Evolutionary conservation across 2,329 filamentous ascomycete species (phyloP).

Genomic region (Laburnicola sp.): DNA sequence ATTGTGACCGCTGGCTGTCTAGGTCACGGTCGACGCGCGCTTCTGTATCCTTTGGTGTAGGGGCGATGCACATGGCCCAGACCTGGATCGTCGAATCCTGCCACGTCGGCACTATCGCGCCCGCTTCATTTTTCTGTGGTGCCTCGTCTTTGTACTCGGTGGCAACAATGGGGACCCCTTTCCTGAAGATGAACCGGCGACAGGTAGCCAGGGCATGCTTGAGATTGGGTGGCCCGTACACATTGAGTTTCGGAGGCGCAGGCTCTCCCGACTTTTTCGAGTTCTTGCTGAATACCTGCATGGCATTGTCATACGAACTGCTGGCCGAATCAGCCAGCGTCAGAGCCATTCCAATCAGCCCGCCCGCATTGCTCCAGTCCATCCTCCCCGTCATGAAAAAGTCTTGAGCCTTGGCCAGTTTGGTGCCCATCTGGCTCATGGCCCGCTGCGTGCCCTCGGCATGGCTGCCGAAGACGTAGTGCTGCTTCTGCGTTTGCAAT

Average conservation of each 20-base stretch:
- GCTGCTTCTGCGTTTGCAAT: slow-evolving; percentile 77
- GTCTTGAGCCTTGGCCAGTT: slow-evolving; percentile 68
- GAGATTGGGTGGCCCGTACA: slow-evolving; percentile 82
- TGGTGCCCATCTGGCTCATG: slow-evolving; percentile 67
- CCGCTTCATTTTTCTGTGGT: slow-evolving; percentile 31
- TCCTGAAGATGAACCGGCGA: slow-evolving; percentile 82
- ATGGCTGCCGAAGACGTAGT: slow-evolving; percentile 83
- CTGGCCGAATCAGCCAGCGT: slow-evolving; percentile 73
- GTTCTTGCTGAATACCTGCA: slow-evolving; percentile 35
- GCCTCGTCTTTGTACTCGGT: slow-evolving; percentile 62
- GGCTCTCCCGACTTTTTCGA: slow-evolving; percentile 22
- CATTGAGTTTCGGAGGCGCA: slow-evolving; percentile 42
- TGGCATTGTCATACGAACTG: slow-evolving; percentile 51
- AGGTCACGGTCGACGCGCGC: slow-evolving; percentile 22
- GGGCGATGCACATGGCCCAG: slow-evolving; percentile 73
- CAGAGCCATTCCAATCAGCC: slow-evolving; percentile 81
- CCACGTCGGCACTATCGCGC: slow-evolving; percentile 64
- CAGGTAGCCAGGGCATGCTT: slow-evolving; percentile 79
- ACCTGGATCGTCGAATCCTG: slow-evolving; percentile 76
- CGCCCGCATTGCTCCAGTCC: slow-evolving; percentile 76
- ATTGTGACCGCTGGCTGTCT: slow-evolving; percentile 25
- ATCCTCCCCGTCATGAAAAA: slow-evolving; percentile 81
- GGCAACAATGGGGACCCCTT: slow-evolving; percentile 72
- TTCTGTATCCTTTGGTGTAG: slow-evolving; percentile 17
- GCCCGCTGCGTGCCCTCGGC: slow-evolving; percentile 84